Percentiles rank a stretch among this genome's conserved stretches.
phyloP scores from a whole-genome alignment of 2,329 filamentous ascomycete genomes.

The Alternaria infectoria region DNA sequence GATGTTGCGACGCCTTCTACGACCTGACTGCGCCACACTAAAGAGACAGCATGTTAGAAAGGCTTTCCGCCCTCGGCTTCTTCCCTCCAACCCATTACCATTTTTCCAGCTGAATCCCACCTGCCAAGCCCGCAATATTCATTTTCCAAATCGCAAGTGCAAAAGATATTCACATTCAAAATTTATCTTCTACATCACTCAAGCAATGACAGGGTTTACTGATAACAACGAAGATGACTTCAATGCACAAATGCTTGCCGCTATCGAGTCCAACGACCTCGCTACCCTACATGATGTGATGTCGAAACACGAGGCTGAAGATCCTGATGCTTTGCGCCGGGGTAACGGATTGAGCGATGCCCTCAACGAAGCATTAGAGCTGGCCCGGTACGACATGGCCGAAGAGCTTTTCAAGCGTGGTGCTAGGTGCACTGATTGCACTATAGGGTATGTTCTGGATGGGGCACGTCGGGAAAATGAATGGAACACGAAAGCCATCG shows the following conservation, averaged over 20 bases:
- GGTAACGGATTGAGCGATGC: neutral
- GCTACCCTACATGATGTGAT: neutral
- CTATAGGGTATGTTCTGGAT: neutral
- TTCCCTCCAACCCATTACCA: neutral
- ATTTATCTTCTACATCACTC: neutral
- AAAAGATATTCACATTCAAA: neutral
- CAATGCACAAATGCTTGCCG: neutral
- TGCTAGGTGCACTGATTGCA: neutral
- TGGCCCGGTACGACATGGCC: neutral
- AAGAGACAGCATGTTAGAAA: neutral
- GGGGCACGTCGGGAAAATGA: neutral
- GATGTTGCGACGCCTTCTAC: neutral
- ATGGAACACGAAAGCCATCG: neutral
- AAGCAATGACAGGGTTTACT: neutral
- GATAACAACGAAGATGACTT: neutral
- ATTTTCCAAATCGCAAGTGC: neutral
- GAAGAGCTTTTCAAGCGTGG: neutral
- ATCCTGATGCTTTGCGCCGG: neutral
- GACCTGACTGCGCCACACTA: neutral
- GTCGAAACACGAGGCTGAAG: neutral
- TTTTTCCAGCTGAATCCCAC: neutral
- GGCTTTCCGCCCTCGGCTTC: neutral
- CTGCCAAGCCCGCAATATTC: neutral
- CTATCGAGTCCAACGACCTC: neutral
- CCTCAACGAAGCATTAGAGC: neutral